phyloP scores from a whole-genome alignment of 129 eudicot species.

The Logfia minima region DNA sequence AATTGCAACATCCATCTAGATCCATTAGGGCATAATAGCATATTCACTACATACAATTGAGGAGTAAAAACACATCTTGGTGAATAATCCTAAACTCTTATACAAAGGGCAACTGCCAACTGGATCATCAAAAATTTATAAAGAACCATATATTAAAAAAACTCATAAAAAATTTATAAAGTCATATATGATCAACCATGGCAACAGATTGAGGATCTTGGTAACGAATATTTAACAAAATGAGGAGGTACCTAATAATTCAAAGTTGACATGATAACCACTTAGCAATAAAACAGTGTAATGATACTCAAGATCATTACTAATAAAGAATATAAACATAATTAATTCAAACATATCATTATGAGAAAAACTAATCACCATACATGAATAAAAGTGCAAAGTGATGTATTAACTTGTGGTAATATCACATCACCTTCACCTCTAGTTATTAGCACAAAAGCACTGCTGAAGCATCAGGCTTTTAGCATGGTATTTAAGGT shows the following conservation, averaged over 20 bases:
- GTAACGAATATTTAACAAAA: neutral
- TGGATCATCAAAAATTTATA: neutral
- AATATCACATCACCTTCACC: constrained; percentile 14
- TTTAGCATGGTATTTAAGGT: constrained; percentile 2
- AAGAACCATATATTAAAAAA: neutral
- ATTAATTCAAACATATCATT: neutral
- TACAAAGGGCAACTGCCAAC: neutral
- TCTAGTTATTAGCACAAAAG: constrained; percentile 20
- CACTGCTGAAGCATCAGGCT: neutral
- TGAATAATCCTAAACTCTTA: neutral
- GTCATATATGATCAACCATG: neutral
- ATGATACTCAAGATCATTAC: neutral
- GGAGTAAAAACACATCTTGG: neutral
- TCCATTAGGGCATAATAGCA: neutral
- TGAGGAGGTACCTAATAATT: neutral
- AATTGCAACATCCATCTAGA: neutral
- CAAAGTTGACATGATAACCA: neutral
- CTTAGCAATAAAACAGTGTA: neutral
- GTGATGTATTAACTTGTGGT: constrained; percentile 10
- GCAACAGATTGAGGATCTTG: neutral
- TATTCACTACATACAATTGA: neutral
- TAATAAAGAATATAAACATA: constrained; percentile 5
- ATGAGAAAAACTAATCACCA: constrained; percentile 10
- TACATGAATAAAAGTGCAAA: constrained; percentile 20
- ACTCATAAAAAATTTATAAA: neutral